Percentiles rank a stretch among this genome's conserved stretches.
Evolutionary conservation across 495 filamentous ascomycete species (phyloP).

Genomic region (Rhizodiscina lignyota): DNA sequence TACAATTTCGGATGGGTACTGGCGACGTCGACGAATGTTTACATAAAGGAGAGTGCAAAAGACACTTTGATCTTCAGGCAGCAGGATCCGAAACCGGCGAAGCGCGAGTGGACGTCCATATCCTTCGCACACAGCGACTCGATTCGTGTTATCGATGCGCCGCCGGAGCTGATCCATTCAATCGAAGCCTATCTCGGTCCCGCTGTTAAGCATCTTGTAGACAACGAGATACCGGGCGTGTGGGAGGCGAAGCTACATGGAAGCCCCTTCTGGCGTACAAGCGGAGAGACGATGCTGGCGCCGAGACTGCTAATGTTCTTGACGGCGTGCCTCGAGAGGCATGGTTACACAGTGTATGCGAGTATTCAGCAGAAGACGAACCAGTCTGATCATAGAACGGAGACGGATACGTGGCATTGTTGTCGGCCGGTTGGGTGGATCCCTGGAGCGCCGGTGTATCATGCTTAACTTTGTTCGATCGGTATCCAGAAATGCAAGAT

Average conservation of each 20-base stretch:
- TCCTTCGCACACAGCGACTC: constrained; percentile 6
- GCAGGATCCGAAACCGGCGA: constrained; percentile 8
- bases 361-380: constrained; percentile 12
- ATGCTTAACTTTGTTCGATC: too few species aligned
- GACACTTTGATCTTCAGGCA: constrained; percentile 10
- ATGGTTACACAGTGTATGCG: constrained; percentile 11
- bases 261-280: constrained; percentile 2
- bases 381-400: neutral
- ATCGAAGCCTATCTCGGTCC: neutral
- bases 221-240: neutral
- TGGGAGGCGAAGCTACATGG: constrained; percentile 10
- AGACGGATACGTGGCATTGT: constrained; percentile 8
- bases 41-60: constrained; percentile 5
- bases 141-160: constrained; percentile 7
- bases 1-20: constrained; percentile 9
- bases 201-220: neutral
- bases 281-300: constrained; percentile 5
- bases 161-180: neutral
- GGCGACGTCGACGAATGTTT: constrained; percentile 7
- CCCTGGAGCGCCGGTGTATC: constrained; percentile 2
- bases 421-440: constrained; percentile 4
- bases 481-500: too few species aligned
- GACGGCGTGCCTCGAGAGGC: constrained; percentile 6
- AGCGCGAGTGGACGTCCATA: constrained; percentile 8
- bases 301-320: constrained; percentile 7